Percentiles rank a stretch among this genome's conserved stretches.
Conservation (phyloP, 2,329 filamentous ascomycete genomes). For the Aspergillus ibericus region DNA sequence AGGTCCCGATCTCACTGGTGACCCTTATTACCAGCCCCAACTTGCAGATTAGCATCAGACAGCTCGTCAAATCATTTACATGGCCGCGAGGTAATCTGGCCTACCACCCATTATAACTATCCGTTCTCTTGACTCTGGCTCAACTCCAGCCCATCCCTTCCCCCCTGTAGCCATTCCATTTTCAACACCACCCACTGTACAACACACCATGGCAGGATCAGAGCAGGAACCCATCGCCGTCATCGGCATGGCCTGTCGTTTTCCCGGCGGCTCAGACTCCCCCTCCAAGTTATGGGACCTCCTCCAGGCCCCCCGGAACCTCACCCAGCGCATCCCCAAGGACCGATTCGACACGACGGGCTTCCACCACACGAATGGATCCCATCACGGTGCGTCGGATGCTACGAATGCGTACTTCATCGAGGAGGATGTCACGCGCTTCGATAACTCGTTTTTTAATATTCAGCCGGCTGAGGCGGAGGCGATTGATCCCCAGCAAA, state of each 20-base stretch:
- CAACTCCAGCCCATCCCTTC: too few species aligned
- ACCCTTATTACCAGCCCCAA: too few species aligned
- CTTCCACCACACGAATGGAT: constrained; percentile 4
- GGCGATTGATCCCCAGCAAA: constrained; percentile 14
- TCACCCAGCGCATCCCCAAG: neutral
- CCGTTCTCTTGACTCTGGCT: too few species aligned
- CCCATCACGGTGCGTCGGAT: constrained; percentile 6
- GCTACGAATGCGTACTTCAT: constrained; percentile 2
- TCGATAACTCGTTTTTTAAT: constrained; percentile 10
- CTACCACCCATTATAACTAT: too few species aligned
- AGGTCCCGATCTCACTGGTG: too few species aligned
- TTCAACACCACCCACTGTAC: too few species aligned
- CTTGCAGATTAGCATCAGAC: too few species aligned
- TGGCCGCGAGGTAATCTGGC: too few species aligned
- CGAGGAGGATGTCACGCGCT: constrained; percentile 1
- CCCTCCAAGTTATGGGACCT: constrained; percentile 13
- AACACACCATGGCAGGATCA: neutral
- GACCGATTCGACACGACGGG: constrained; percentile 1
- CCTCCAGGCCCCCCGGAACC: neutral
- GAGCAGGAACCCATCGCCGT: constrained; percentile 12
- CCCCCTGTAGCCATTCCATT: too few species aligned
- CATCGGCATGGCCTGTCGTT: constrained; percentile 11
- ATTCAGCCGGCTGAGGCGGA: constrained; percentile 8
- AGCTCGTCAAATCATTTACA: too few species aligned
- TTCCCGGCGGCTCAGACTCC: constrained; percentile 5